phyloP scores from a whole-genome alignment of 148 eudicot species.

The Gaultheria prostrata region DNA sequence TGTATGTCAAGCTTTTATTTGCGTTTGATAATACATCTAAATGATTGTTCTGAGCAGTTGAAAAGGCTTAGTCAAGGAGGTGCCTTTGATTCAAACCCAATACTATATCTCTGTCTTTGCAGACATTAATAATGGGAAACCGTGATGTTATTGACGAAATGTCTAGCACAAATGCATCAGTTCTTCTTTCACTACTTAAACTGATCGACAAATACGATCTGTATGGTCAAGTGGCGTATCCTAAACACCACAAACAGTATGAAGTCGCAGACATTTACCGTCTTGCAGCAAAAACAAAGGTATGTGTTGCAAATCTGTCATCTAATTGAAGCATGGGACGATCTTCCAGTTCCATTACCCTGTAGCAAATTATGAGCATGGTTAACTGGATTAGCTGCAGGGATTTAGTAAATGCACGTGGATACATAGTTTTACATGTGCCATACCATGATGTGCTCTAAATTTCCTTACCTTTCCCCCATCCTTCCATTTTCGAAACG shows the following conservation, averaged over 20 bases:
- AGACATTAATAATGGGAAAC: conserved; percentile 93
- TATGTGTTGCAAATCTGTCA: conserved; percentile 5
- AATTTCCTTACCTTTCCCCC: not conserved
- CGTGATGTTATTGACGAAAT: conserved; percentile 83
- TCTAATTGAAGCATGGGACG: not conserved
- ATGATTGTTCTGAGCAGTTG: not conserved
- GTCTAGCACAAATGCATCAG: conserved; percentile 75
- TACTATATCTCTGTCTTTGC: conserved; percentile 22
- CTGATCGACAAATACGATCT: conserved; percentile 82
- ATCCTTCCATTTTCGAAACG: not conserved
- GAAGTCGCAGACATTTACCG: conserved; percentile 87
- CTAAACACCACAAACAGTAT: conserved; percentile 88
- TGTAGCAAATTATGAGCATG: not conserved
- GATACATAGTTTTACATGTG: not conserved
- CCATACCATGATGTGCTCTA: not conserved
- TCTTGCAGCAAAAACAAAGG: conserved; percentile 92
- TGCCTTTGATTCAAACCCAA: not conserved
- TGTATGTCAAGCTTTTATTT: conserved; percentile 28
- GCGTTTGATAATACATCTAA: conserved; percentile 4
- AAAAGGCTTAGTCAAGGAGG: conserved; percentile 6
- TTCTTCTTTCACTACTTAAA: conserved; percentile 79
- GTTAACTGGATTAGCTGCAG: not conserved
- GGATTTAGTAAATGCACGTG: not conserved
- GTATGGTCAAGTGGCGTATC: conserved; percentile 95
- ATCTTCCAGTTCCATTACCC: not conserved